These are phyloP conservation scores for Eucalyptus melliodora DNA, from an alignment of 345 rosid genomes.

Conservation along the genomic window DNA sequence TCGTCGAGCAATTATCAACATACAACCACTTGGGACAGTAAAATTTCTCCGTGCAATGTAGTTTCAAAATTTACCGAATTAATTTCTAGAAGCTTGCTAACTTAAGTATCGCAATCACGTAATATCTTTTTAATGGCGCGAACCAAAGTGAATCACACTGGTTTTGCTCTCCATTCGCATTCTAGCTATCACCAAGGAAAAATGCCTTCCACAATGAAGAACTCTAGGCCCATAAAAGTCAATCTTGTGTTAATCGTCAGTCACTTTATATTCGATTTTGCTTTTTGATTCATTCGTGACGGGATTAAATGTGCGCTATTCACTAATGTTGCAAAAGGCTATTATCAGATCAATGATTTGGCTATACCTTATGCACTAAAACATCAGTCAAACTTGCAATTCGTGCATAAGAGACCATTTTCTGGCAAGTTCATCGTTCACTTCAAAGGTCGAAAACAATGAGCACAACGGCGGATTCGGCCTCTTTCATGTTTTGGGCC, in stretches of 20 bases:
- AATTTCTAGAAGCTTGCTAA: rapidly evolving
- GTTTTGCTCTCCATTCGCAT: too few species aligned
- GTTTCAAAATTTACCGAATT: neutral
- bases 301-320: neutral
- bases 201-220: neutral
- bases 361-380: neutral
- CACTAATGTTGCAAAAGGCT: neutral
- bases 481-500: neutral
- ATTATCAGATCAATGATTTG: neutral
- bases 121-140: neutral
- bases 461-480: neutral
- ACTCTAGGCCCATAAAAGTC: neutral
- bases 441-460: neutral
- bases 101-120: rapidly evolving
- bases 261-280: neutral
- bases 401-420: neutral
- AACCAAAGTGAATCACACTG: rapidly evolving
- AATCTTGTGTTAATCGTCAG: rapidly evolving
- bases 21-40: neutral
- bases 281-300: neutral
- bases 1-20: neutral
- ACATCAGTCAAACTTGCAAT: neutral
- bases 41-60: neutral
- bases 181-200: neutral
- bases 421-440: neutral